Base-by-base conservation (phyloP, 495 filamentous ascomycete genomes). In the Trichocladium antarcticum region DNA sequence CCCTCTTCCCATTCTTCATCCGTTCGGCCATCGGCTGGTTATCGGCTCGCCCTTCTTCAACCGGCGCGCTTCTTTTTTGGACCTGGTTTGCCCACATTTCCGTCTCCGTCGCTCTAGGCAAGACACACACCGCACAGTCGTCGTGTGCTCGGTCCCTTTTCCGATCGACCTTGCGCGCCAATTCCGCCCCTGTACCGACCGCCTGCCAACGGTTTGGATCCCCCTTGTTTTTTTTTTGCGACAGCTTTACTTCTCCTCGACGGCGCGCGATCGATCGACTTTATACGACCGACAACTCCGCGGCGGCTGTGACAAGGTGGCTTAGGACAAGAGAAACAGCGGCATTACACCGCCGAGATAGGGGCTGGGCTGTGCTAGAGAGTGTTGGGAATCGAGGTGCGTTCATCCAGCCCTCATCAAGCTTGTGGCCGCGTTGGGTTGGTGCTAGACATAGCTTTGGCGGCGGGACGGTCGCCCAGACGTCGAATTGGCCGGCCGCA, bases 161-260 rank as follows among this genome's bases (percentile, higher is more conserved):
- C 40, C 50, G 57, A 54, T 54, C 56, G 54, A 38, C 50, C 50
- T 45, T 44, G 57, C 62, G 54, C 59, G 57, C 56, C 60, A 57
- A 57, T 65, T 59, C 58, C 55, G 52, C 41, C 49, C 45, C 53
- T 42, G 45, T 53, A 47, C 47, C 51, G 59, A 50, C 50, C 32
- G 21, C 49, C 53, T 19, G 42, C 20, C 53, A 37, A 53, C 40
- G 34, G 44, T 40, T 47, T 39, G 36, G 48, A 41, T 47, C 56
- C 47, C 47, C 37, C 21, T 16, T 40, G n/a, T 24, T 52, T 49
- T 54, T 45, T 52, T 21, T 45, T 51, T 47, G 40, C 54, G 36
- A 42, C 44, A 39, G 31, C 24, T 41, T 29, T 19, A 24, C 37
- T 37, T 55, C 32, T 22, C 21, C 17, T 14, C 47, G 43, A 50